Evolutionary conservation across 139 green algal species (phyloP).

Genomic region (Yamagishiella unicocca): DNA sequence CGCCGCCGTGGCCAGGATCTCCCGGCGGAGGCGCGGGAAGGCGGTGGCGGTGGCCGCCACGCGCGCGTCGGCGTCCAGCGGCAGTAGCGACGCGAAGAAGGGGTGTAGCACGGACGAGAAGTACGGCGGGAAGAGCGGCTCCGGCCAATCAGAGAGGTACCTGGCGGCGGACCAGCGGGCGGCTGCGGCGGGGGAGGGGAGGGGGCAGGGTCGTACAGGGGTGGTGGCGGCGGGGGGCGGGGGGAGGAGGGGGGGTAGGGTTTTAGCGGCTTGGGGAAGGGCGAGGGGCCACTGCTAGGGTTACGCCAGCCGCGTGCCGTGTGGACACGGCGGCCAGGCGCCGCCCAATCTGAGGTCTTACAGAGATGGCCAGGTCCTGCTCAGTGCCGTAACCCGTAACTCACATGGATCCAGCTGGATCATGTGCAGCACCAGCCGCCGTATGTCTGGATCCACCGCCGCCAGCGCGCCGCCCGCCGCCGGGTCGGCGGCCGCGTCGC

Average conservation of each 20-base stretch:
- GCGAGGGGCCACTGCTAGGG: no score
- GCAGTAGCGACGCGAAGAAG: conserved; percentile 76
- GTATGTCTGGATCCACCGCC: conserved; percentile 61
- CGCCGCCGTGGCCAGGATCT: conserved; percentile 22
- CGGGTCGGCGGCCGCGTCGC: conserved; percentile 30
- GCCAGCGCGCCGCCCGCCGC: conserved; percentile 12
- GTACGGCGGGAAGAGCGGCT: conserved; percentile 79
- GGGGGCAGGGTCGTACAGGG: neutral
- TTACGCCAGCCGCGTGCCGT: no score
- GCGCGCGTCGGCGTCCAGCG: conserved; percentile 76
- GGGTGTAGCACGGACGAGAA: conserved; percentile 78
- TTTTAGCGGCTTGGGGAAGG: no score
- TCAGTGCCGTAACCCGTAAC: neutral
- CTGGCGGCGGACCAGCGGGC: conserved; percentile 71
- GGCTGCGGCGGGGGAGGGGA: conserved; percentile 24
- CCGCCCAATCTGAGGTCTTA: no score
- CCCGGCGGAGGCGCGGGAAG: conserved; percentile 2
- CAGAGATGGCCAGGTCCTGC: no score
- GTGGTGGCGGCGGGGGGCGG: neutral
- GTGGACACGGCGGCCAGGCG: no score
- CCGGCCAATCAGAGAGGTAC: conserved; percentile 79
- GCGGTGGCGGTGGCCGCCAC: conserved; percentile 57
- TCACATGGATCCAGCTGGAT: conserved; percentile 83
- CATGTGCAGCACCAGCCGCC: conserved; percentile 91
- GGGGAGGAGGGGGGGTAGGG: neutral